A percentile compares a stretch with the other conserved stretches of the same genome.
phyloP scores from a whole-genome alignment of 2,329 filamentous ascomycete species.

The Zymoseptoria ardabiliae region DNA sequence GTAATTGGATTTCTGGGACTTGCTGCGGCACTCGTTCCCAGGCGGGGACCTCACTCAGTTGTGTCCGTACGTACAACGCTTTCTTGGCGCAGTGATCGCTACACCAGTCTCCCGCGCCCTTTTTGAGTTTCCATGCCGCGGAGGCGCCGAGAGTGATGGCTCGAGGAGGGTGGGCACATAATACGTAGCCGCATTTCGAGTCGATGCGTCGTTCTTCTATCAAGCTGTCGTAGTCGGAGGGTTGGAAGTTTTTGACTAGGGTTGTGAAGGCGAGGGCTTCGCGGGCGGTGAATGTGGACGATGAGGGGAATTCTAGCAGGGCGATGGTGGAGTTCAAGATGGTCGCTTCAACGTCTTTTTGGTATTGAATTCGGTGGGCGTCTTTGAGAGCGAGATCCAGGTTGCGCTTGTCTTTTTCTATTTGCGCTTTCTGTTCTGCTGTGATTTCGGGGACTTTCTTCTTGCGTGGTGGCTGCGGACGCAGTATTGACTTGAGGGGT shows the following conservation, averaged over 20 bases:
- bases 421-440: slow-evolving; percentile 24
- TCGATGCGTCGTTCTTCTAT: slow-evolving; percentile 84
- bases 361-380: slow-evolving; percentile 72
- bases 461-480: slow-evolving; percentile 33
- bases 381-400: slow-evolving; percentile 70
- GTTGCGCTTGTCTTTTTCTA: slow-evolving; percentile 34
- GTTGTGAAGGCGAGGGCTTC: slow-evolving; percentile 61
- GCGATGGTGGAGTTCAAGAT: slow-evolving; percentile 67
- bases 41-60: slow-evolving; percentile 75
- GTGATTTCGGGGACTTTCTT: slow-evolving; percentile 16
- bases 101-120: slow-evolving; percentile 81
- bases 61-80: slow-evolving; percentile 79
- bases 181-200: slow-evolving; percentile 70
- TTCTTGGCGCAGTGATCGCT: slow-evolving; percentile 68
- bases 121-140: slow-evolving; percentile 60
- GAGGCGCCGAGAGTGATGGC: slow-evolving; percentile 38
- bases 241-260: slow-evolving; percentile 67
- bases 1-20: slow-evolving; percentile 33
- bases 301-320: slow-evolving; percentile 58
- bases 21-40: slow-evolving; percentile 64
- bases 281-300: slow-evolving; percentile 41
- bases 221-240: slow-evolving; percentile 80
- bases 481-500: slow-evolving; percentile 41
- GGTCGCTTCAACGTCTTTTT: slow-evolving; percentile 66
- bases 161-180: slow-evolving; percentile 63